phyloP scores from a whole-genome alignment of 1,284 basidiomycete genomes.

The Psilocybe mexicana region DNA sequence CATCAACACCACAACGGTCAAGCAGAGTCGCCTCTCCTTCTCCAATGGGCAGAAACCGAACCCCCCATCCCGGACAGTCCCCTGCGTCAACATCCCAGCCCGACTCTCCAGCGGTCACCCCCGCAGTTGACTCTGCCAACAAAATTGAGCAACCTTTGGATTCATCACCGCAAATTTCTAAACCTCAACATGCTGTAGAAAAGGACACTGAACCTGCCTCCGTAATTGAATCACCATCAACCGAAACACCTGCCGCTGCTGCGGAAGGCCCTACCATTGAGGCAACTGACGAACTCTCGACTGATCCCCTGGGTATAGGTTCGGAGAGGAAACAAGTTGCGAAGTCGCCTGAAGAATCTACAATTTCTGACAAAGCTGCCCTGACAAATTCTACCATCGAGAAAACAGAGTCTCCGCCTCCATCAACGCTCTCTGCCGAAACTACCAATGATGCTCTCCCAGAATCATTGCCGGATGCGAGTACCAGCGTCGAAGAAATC shows the following conservation, averaged over 20 bases:
- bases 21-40: slow-evolving; percentile 41
- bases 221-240: background rate
- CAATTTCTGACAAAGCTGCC: background rate
- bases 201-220: background rate
- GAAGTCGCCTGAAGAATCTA: background rate
- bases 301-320: background rate
- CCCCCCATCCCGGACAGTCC: slow-evolving; percentile 21
- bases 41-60: slow-evolving; percentile 30
- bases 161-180: background rate
- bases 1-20: slow-evolving; percentile 44
- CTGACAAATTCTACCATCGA: background rate
- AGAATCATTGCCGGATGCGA: background rate
- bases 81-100: slow-evolving; percentile 35
- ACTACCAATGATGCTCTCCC: too few relatives aligned
- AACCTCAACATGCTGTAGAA: background rate
- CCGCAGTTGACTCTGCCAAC: background rate
- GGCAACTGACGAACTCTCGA: background rate
- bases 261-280: background rate
- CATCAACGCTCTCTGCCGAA: background rate
- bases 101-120: slow-evolving; percentile 24
- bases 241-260: background rate
- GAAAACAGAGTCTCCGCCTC: background rate
- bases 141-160: slow-evolving; percentile 7
- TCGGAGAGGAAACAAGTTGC: background rate
- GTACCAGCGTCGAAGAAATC: background rate